Evolutionary conservation across 495 filamentous ascomycete species (phyloP), one percentile per base, ranked within the genome.

Genomic region (Podospora didyma): DNA sequence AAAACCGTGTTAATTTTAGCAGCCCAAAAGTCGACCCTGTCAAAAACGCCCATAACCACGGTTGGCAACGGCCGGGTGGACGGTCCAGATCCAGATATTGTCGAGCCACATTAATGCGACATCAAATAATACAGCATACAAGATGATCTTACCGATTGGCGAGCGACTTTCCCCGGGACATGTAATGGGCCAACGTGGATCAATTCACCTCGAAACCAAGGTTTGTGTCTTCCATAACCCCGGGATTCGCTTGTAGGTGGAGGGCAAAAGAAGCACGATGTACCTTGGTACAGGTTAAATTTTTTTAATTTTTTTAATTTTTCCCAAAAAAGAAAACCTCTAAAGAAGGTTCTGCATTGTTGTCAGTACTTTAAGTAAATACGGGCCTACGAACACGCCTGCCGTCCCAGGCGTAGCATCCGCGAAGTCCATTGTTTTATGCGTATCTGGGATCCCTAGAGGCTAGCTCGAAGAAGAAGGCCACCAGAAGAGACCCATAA

Each of bases 191-290:
- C 42, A 46, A 7, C 42, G 42, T 17, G 17, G 21, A 46, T 46
- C 21, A 21, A 46, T n/a, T 19, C 42, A 21, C 42, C 9, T 46
- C 10, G 7, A 42, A 42, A 31, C 26, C 26, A 31, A 31, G 9
- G 26, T 31, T 31, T 48, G 46, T 23, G 20, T 26, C 46, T 48
- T 50, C 48, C 48, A 37, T 50, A 34, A 50, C 22, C 48, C 48
- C 48, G 48, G 48, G 48, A 50, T 47, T 47, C 17, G 20, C 48
- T 50, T 50, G 48, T 26, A 50, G 31, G 46, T 22, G 31, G 14
- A 35, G 48, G 31, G 48, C 16, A 47, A 47, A 9, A 3, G 19
- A 22, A 22, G n/a, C 26, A 9, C 26, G 26, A 31, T 3, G 9
- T 31, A 31, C 26, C 26, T 31, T 31, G 26, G 26, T 31, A 31